phyloP scores from a whole-genome alignment of 352 stramenopile genomes.

The Globisporangium okanoganense region DNA sequence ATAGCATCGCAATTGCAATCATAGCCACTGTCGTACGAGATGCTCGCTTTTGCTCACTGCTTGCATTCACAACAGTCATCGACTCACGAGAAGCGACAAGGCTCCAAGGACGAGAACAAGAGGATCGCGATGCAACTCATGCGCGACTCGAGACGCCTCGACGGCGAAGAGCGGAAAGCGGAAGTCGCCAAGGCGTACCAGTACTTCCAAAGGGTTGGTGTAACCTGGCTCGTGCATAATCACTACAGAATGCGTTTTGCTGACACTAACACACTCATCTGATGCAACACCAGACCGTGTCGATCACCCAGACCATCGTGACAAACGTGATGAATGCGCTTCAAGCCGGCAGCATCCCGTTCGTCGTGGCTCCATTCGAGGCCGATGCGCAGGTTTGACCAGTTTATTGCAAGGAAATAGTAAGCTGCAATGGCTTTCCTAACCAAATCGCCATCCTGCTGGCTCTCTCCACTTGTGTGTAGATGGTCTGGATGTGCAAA shows the following conservation, averaged over 20 bases:
- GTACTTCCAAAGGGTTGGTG: slow-evolving; percentile 46
- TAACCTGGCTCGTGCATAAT: background rate
- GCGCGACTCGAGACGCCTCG: slow-evolving; percentile 39
- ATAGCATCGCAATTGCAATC: background rate
- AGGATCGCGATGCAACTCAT: slow-evolving; percentile 47
- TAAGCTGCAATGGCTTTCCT: background rate
- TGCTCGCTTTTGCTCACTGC: no score
- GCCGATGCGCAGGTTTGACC: slow-evolving; percentile 49
- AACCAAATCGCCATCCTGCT: background rate
- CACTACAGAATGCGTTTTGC: background rate
- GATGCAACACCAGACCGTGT: slow-evolving; percentile 36
- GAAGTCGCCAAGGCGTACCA: slow-evolving; percentile 54
- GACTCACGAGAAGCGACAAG: slow-evolving; percentile 63
- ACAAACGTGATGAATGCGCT: slow-evolving; percentile 55
- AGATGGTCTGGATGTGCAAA: slow-evolving; percentile 85
- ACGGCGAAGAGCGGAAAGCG: slow-evolving; percentile 43
- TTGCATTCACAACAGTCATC: slow-evolving; percentile 27
- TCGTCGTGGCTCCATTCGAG: slow-evolving; percentile 75
- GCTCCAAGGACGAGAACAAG: slow-evolving; percentile 53
- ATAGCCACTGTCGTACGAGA: background rate
- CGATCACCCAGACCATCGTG: slow-evolving; percentile 61
- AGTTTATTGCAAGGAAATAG: background rate
- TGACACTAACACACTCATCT: background rate
- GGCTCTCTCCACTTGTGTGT: background rate
- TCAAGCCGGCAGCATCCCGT: slow-evolving; percentile 34